Evolutionary conservation across 2,329 filamentous ascomycete species (phyloP).

Genomic region (Monilinia vaccinii-corymbosi): DNA sequence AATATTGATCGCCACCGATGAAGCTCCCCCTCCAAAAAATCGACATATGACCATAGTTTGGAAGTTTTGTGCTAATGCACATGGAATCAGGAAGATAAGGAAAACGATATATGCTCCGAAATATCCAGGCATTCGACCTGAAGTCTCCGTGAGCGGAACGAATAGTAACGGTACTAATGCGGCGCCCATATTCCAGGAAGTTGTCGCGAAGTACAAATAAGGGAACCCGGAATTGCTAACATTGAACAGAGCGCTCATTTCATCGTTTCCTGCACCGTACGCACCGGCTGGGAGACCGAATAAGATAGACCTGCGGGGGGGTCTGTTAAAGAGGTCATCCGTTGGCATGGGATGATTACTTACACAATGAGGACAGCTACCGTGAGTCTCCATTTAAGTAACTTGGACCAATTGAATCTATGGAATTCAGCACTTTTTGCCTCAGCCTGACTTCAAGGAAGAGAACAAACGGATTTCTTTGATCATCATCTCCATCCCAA

Average conservation of each 20-base stretch:
- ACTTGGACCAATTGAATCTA: background rate
- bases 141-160: conserved; percentile 35
- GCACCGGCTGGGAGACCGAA: conserved; percentile 27
- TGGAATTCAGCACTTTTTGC: background rate
- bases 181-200: conserved; percentile 35
- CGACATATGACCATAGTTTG: conserved; percentile 24
- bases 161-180: conserved; percentile 34
- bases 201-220: conserved; percentile 33
- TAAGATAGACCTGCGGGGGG: conserved; percentile 29
- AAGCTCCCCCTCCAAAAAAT: conserved; percentile 26
- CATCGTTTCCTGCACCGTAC: conserved; percentile 30
- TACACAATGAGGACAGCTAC: background rate
- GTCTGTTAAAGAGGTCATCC: background rate
- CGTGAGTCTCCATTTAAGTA: conserved; percentile 2
- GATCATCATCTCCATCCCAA: conserved; percentile 1
- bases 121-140: conserved; percentile 26
- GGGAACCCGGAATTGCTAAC: conserved; percentile 33
- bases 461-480: background rate
- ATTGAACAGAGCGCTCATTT: conserved; percentile 26
- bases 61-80: conserved; percentile 29
- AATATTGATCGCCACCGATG: conserved; percentile 14
- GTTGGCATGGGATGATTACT: background rate
- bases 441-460: background rate
- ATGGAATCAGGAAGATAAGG: conserved; percentile 22
- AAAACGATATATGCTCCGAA: conserved; percentile 23